Evolutionary conservation across 345 rosid species (phyloP).

Genomic region (Pistacia vera): DNA sequence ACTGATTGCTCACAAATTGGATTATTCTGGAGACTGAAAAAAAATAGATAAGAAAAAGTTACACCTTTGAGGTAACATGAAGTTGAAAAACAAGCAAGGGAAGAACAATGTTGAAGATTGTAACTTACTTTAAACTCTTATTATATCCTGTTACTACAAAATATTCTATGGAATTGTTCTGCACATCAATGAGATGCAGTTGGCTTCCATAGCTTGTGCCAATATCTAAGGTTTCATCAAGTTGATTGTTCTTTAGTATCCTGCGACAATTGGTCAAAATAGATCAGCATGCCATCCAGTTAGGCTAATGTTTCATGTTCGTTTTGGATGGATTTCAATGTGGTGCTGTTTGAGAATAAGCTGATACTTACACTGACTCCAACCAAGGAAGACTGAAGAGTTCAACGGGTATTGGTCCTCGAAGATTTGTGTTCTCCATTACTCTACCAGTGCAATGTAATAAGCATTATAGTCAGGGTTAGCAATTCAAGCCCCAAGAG

Average conservation of each 20-base stretch:
- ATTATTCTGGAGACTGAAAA: conserved; percentile 62
- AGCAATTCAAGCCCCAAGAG: not conserved
- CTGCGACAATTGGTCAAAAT: conserved; percentile 35
- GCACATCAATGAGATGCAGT: conserved; percentile 60
- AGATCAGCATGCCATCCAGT: not conserved
- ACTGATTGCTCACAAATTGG: conserved; percentile 51
- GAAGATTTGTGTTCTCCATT: conserved; percentile 54
- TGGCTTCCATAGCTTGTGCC: conserved; percentile 43
- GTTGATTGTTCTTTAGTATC: conserved; percentile 44
- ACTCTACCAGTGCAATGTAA: conserved; percentile 39
- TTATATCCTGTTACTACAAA: conserved; percentile 15
- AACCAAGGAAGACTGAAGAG: conserved; percentile 55
- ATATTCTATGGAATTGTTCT: conserved; percentile 39
- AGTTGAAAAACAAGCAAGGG: not conserved
- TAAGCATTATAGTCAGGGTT: not conserved
- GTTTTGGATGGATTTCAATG: not conserved
- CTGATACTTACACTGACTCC: conserved; percentile 65
- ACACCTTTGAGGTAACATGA: not conserved
- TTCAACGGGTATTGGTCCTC: conserved; percentile 50
- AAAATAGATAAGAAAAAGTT: not conserved
- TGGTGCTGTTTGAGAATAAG: not conserved
- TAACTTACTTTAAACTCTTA: conserved; percentile 47
- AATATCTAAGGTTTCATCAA: conserved; percentile 56
- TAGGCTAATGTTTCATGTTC: no score
- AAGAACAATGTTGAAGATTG: not conserved